A percentile compares a stretch with the other conserved stretches of the same genome.
Conservation (phyloP, 2,329 filamentous ascomycete genomes). For the Talaromyces sp. region DNA sequence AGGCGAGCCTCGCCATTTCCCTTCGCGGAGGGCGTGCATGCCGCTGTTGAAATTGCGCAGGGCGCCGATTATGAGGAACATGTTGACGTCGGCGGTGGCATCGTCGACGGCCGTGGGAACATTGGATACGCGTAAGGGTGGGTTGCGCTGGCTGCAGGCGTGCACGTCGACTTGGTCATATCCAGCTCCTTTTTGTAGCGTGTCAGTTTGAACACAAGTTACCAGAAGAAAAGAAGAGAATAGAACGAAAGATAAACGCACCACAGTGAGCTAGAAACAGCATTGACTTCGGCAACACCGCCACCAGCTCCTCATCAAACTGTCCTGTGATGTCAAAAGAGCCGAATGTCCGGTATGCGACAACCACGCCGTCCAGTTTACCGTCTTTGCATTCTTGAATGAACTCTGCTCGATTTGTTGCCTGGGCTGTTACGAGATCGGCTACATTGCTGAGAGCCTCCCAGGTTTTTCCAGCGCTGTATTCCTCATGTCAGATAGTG, state of each 20-base stretch:
- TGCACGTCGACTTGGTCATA: constrained; percentile 77
- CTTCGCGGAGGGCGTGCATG: constrained; percentile 61
- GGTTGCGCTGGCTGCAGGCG: constrained; percentile 60
- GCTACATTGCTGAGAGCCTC: constrained; percentile 56
- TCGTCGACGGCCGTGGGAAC: constrained; percentile 77
- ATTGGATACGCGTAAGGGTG: constrained; percentile 66
- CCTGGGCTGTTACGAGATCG: constrained; percentile 58
- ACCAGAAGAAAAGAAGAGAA: not conserved
- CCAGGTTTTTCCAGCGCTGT: constrained; percentile 59
- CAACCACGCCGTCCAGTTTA: constrained; percentile 59
- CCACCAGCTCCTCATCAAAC: constrained; percentile 66
- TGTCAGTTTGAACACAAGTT: not conserved
- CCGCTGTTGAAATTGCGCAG: constrained; percentile 66
- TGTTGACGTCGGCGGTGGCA: constrained; percentile 73
- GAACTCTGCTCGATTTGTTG: constrained; percentile 62
- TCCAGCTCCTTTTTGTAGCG: constrained; percentile 57
- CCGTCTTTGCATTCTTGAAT: constrained; percentile 63
- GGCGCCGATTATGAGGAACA: constrained; percentile 77
- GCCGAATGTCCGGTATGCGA: constrained; percentile 66
- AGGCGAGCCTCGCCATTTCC: constrained; percentile 60
- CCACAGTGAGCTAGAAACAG: constrained; percentile 37
- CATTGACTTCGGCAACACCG: constrained; percentile 37
- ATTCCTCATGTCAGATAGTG: not conserved
- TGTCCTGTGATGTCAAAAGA: constrained; percentile 61
- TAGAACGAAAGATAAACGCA: constrained; percentile 16